These are phyloP conservation scores for Aspergillus brunneoviolaceus DNA, from an alignment of 2,329 filamentous ascomycete species.

Conservation along the genomic window DNA sequence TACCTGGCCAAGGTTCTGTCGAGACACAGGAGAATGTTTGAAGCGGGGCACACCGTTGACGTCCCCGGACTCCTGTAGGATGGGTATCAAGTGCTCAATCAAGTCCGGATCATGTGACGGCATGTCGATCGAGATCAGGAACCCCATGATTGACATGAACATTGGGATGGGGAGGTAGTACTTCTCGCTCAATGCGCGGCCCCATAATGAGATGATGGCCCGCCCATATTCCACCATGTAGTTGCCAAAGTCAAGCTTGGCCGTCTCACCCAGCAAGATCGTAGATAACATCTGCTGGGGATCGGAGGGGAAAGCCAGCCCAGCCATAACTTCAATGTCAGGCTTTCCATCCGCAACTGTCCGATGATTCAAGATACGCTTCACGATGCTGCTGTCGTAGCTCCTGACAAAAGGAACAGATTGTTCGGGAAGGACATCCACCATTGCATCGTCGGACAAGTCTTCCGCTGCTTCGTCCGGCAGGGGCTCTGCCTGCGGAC, in stretches of 20 bases:
- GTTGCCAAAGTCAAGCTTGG: slow-evolving; percentile 43
- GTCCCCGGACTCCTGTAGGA: slow-evolving; percentile 49
- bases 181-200: slow-evolving; percentile 55
- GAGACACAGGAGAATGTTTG: slow-evolving; percentile 44
- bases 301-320: slow-evolving; percentile 54
- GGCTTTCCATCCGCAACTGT: slow-evolving; percentile 49
- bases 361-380: slow-evolving; percentile 57
- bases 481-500: slow-evolving; percentile 27
- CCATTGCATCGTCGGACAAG: slow-evolving; percentile 21
- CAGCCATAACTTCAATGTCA: slow-evolving; percentile 56
- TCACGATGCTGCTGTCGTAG: slow-evolving; percentile 46
- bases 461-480: slow-evolving; percentile 30
- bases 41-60: slow-evolving; percentile 56
- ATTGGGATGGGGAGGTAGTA: slow-evolving; percentile 47
- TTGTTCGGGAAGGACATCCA: slow-evolving; percentile 23
- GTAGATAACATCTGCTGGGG: slow-evolving; percentile 52
- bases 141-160: slow-evolving; percentile 43
- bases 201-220: slow-evolving; percentile 56
- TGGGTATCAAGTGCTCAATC: slow-evolving; percentile 38
- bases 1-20: slow-evolving; percentile 39
- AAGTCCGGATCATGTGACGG: slow-evolving; percentile 36
- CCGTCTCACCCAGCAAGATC: slow-evolving; percentile 54
- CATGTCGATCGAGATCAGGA: slow-evolving; percentile 42
- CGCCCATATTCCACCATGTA: slow-evolving; percentile 52
- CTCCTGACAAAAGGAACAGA: slow-evolving; percentile 22